phyloP scores from a whole-genome alignment of 179 eudicot species.

The Sideroxylon spinosum region DNA sequence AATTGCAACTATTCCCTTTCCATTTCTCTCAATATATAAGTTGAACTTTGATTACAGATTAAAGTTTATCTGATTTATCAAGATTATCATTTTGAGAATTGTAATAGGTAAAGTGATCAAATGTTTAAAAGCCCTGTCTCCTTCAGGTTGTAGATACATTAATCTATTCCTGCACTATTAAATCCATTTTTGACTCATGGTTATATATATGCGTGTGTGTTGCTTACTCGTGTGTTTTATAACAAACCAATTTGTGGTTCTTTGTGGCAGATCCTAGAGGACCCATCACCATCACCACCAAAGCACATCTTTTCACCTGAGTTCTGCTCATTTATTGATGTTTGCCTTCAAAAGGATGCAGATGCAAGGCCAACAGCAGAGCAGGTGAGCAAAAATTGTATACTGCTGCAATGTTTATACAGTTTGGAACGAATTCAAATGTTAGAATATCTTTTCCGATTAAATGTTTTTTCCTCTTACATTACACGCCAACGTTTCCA shows the following conservation, averaged over 20 bases:
- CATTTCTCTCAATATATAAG: background rate
- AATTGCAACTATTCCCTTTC: background rate
- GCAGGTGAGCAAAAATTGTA: constrained; percentile 48
- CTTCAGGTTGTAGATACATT: background rate
- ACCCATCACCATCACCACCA: constrained; percentile 85
- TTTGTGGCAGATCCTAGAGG: constrained; percentile 70
- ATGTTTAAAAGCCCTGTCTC: background rate
- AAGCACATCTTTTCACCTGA: constrained; percentile 70
- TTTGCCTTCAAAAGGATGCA: constrained; percentile 80
- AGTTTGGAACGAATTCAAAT: background rate
- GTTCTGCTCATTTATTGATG: constrained; percentile 84
- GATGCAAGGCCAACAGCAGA: constrained; percentile 89
- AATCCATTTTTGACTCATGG: background rate
- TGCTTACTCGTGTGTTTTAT: background rate
- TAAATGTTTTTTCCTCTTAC: background rate
- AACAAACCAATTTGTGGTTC: background rate
- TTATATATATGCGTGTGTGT: background rate
- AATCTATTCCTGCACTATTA: background rate
- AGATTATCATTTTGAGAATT: background rate
- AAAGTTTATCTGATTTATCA: background rate
- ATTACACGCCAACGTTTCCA: background rate
- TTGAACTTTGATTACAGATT: background rate
- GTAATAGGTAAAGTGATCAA: background rate
- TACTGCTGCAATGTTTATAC: background rate
- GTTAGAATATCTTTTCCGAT: background rate